Percentiles rank a stretch among this genome's conserved stretches.
phyloP scores from a whole-genome alignment of 2,329 filamentous ascomycete genomes.

The Penicillium sp. region DNA sequence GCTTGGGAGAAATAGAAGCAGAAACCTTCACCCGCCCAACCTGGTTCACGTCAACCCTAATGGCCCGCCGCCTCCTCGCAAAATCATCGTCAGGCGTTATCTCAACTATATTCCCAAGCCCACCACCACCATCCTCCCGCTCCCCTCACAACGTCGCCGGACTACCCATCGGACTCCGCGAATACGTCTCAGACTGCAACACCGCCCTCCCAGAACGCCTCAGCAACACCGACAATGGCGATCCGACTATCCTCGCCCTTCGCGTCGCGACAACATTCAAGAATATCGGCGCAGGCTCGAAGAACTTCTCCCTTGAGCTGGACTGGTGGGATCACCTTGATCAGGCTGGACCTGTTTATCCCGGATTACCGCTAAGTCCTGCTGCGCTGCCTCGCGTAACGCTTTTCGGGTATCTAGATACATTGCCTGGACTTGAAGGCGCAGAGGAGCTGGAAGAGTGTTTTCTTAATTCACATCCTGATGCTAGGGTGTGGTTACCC shows the following conservation, averaged over 20 bases:
- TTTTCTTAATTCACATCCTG: slow-evolving; percentile 74
- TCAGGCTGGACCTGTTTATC: slow-evolving; percentile 51
- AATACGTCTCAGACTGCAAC: slow-evolving; percentile 91
- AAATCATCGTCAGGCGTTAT: slow-evolving; percentile 76
- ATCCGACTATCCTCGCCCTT: slow-evolving; percentile 87
- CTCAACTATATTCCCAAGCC: slow-evolving; percentile 76
- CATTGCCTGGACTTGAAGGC: slow-evolving; percentile 41
- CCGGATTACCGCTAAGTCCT: slow-evolving; percentile 52
- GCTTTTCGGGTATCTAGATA: slow-evolving; percentile 78
- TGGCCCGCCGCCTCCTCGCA: slow-evolving; percentile 83
- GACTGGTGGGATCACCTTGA: slow-evolving; percentile 72
- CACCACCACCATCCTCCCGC: slow-evolving; percentile 28
- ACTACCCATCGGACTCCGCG: slow-evolving; percentile 77
- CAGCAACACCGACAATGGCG: slow-evolving; percentile 54
- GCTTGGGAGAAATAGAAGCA: slow-evolving; percentile 1
- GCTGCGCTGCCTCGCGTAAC: slow-evolving; percentile 83
- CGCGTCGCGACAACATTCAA: slow-evolving; percentile 83
- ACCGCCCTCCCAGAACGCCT: slow-evolving; percentile 30
- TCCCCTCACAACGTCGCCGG: slow-evolving; percentile 64
- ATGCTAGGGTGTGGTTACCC: slow-evolving; percentile 83
- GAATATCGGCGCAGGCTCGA: slow-evolving; percentile 80
- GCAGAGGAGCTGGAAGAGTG: slow-evolving; percentile 63
- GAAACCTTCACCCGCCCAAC: slow-evolving; percentile 62
- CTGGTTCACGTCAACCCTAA: slow-evolving; percentile 79
- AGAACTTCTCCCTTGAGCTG: slow-evolving; percentile 81